Conservation (phyloP, 306 rosid genomes). For the Psophocarpus tetragonolobus region DNA sequence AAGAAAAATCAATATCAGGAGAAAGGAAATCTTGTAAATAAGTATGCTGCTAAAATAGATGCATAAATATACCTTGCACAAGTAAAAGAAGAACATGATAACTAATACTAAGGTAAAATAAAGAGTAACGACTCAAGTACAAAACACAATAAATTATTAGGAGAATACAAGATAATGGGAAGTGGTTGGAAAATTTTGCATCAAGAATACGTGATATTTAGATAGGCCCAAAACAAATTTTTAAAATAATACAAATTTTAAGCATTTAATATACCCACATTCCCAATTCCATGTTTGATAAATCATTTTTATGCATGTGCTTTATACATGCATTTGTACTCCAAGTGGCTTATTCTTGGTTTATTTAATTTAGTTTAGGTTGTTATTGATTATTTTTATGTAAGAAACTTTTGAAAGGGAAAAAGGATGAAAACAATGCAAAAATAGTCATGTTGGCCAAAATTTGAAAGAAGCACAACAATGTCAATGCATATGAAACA, state of each 20-base stretch:
- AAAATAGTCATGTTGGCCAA: too few species aligned
- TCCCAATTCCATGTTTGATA: conserved; percentile 25
- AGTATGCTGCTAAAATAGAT: neutral
- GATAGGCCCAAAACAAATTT: neutral
- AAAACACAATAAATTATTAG: neutral
- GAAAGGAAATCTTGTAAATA: conserved; percentile 1
- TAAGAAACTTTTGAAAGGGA: too few species aligned
- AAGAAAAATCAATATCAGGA: neutral
- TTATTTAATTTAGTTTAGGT: too few species aligned
- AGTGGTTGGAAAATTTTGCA: neutral
- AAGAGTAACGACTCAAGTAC: neutral
- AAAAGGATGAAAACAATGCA: too few species aligned
- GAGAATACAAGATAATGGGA: conserved; percentile 17
- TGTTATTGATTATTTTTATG: too few species aligned
- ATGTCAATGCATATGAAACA: too few species aligned
- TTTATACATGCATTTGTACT: too few species aligned
- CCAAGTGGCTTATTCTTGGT: too few species aligned
- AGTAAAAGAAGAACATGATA: conserved; percentile 13
- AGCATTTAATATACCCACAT: neutral
- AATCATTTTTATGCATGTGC: too few species aligned
- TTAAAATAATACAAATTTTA: neutral
- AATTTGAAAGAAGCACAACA: too few species aligned
- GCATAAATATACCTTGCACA: neutral
- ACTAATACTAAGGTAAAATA: neutral
- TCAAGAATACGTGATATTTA: neutral